Base-by-base conservation (phyloP, 2,329 filamentous ascomycete species). In the Grosmannia huntii region DNA sequence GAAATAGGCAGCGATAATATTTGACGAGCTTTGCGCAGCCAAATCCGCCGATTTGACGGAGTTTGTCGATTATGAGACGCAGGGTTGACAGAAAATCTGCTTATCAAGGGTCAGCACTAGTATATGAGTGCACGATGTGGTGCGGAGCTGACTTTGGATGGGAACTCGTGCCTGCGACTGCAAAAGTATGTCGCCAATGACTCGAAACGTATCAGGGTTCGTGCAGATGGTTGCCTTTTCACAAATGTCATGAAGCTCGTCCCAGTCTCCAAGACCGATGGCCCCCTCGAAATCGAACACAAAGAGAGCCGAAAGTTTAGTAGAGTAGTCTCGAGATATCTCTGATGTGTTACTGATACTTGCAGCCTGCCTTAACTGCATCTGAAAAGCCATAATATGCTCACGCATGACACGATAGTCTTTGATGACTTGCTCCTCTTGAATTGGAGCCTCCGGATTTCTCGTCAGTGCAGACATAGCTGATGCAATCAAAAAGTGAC, bases 251-350 rank as follows among this genome's bases (percentile, higher is more conserved):
- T 76, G 72, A 1, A 95, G 72, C 44, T 81, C 76, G 50, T 87
- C 79, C 86, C 85, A 94, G 23, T 79, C 75, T 60, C 83, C 79
- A 5, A 94, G 73, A 36, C 75, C 76, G 46, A 87, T 72, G 0
- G 85, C 82, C 2, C 83, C 86, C 72, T 96, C 90, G 61, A 95
- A 87, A 63, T 94, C 87, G 62, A 91, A 88, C 0, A 86, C 82
- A 9, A 89, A 73, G 21, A 95, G 71, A 2, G 83, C 79, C 6
- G 84, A 77, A 41, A 87, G 73, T 65, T 90, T 91, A 2, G 72
- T 69, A 7, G 74, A 65, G 19, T 89, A 72, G 65, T 88, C 84
- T 1, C 71, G 62, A 19, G 72, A 70, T 1, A 74, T 1, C 71
- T 41, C 33, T 21, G 33, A 69, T 14, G 75, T 72, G 23, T 77